Evolutionary conservation across 495 filamentous ascomycete genomes (phyloP), one percentile per base, ranked within the genome.

Genomic region (Lasiosphaeris hirsuta): DNA sequence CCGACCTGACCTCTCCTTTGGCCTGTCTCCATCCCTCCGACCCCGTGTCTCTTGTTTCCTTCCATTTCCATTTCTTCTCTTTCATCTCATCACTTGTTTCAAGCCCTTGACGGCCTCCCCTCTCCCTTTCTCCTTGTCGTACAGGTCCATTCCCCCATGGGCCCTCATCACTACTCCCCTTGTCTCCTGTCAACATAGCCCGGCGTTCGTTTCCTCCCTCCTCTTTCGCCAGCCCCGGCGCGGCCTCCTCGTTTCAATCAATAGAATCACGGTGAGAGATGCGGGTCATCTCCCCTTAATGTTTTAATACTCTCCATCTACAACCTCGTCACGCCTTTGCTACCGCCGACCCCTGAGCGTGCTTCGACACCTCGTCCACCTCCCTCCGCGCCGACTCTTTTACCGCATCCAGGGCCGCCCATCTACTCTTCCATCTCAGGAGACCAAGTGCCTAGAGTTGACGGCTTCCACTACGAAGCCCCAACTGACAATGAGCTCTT

Each of bases 231-330:
- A 10, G 23, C 30, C 43, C 15, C 43, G 41, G 41, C 23, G 23
- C 5, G 23, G 23, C 23, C 23, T 30, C 23, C 23, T 30, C 23
- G 23, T 30, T 30, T 30, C 23, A 30, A 30, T 30, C 23, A 30
- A 30, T 30, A 30, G 23, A 64, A 41, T 41, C 47, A 66, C 52
- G 65, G 45, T 34, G 53, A 50, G 72, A 71, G 71, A 72, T 77
- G 71, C 69, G 68, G 70, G 72, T 37, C 66, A 59, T 71, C 66
- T 70, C 66, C 53, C 52, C 52, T 57, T 67, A 69, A 67, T 69
- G 51, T 63, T 56, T 66, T 64, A 57, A 54, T 55, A 54, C 54
- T 62, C 51, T 65, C 62, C 58, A 68, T 71, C 72, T 52, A 69
- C 72, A 64, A 19, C 43, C 50, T 36, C 61, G 42, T 33, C 51